Evolutionary conservation across 495 filamentous ascomycete genomes (phyloP).

Genomic region (Aspergillus saccharolyticus): DNA sequence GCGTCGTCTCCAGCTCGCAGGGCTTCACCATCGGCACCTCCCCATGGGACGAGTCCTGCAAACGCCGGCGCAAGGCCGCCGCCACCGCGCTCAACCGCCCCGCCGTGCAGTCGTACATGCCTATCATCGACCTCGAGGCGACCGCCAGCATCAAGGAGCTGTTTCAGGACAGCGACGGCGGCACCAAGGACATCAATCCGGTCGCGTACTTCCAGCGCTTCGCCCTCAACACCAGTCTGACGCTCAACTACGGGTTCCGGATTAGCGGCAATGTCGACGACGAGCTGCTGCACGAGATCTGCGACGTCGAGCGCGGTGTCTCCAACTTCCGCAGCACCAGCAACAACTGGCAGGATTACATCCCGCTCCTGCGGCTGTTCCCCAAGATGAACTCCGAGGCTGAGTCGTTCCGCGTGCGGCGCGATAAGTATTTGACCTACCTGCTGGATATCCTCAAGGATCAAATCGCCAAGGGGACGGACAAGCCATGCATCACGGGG

Average conservation of each 20-base stretch:
- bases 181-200: slow-evolving; percentile 58
- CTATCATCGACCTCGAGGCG: slow-evolving; percentile 64
- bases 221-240: slow-evolving; percentile 61
- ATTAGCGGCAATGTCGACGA: slow-evolving; percentile 57
- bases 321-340: slow-evolving; percentile 61
- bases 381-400: slow-evolving; percentile 52
- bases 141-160: slow-evolving; percentile 62
- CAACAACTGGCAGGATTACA: slow-evolving; percentile 69
- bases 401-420: slow-evolving; percentile 46
- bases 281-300: slow-evolving; percentile 56
- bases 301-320: slow-evolving; percentile 57
- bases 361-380: slow-evolving; percentile 55
- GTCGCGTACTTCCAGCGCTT: slow-evolving; percentile 62
- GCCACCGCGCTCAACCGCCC: slow-evolving; percentile 65
- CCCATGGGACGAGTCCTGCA: slow-evolving; percentile 71
- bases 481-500: slow-evolving; percentile 66
- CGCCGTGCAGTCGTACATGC: slow-evolving; percentile 64
- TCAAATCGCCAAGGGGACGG: slow-evolving; percentile 54
- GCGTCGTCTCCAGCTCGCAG: slow-evolving; percentile 62
- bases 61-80: slow-evolving; percentile 63
- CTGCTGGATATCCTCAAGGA: slow-evolving; percentile 57
- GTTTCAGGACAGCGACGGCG: slow-evolving; percentile 50
- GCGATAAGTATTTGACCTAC: slow-evolving; percentile 54
- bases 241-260: slow-evolving; percentile 61
- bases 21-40: slow-evolving; percentile 71